These are phyloP conservation scores for Alternaria infectoria DNA, from an alignment of 2,329 filamentous ascomycete species.

Conservation along the genomic window DNA sequence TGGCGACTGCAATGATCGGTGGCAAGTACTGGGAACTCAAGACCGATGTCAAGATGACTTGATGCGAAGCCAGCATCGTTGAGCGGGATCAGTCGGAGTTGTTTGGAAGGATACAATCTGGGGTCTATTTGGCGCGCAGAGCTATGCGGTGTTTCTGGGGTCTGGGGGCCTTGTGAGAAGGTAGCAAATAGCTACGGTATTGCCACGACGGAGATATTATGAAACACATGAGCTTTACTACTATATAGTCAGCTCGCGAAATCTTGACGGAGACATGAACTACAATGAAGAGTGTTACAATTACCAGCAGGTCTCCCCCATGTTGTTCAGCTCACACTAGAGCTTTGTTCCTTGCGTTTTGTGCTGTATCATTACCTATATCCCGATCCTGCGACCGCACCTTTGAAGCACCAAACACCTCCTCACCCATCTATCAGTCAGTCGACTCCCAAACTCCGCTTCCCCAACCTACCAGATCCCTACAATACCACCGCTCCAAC, in stretches of 20 bases:
- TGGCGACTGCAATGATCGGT: conserved; percentile 10
- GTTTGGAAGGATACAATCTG: not conserved
- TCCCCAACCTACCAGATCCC: too few species aligned
- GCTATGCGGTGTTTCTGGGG: fast-evolving
- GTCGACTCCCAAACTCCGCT: too few species aligned
- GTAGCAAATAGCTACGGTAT: not conserved
- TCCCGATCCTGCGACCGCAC: too few species aligned
- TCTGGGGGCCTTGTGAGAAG: not conserved
- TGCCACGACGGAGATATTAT: too few species aligned
- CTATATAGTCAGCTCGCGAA: not conserved
- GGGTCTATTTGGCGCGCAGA: not conserved
- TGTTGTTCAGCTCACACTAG: too few species aligned
- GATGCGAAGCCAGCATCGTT: not conserved
- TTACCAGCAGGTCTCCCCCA: too few species aligned
- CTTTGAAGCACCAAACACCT: too few species aligned
- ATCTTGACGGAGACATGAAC: not conserved
- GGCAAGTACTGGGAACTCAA: conserved; percentile 18
- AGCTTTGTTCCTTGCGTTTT: too few species aligned
- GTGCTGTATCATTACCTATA: too few species aligned
- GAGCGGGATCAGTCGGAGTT: not conserved
- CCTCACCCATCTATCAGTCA: too few species aligned
- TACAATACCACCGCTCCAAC: too few species aligned
- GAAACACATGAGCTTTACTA: not conserved
- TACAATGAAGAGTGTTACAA: too few species aligned
- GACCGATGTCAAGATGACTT: conserved; percentile 12